Evolutionary conservation across 345 rosid genomes (phyloP).

Genomic region (Syzygium aqueum): DNA sequence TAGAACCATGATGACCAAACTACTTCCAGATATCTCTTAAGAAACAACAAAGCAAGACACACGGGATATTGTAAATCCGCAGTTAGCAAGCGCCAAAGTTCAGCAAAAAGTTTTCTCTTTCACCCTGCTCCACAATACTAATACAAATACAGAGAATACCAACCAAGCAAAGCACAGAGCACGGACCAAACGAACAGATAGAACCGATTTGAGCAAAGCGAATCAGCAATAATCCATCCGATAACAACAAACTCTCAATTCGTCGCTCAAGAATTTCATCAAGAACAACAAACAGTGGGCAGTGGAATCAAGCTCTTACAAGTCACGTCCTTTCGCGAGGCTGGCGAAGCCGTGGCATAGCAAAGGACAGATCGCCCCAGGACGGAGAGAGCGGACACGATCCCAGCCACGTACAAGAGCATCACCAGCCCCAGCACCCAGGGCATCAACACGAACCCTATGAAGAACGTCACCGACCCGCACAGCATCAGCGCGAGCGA

Average conservation of each 20-base stretch:
- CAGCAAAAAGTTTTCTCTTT: not conserved
- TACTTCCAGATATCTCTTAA: not conserved
- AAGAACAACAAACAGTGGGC: not conserved
- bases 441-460: slow-evolving; percentile 90
- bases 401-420: slow-evolving; percentile 70
- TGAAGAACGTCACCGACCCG: slow-evolving; percentile 88
- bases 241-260: not conserved
- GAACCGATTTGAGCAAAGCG: not conserved
- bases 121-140: not conserved
- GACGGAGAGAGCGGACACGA: slow-evolving; percentile 63
- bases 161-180: not conserved
- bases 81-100: not conserved
- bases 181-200: not conserved
- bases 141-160: not conserved
- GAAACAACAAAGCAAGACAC: not conserved
- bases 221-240: not conserved
- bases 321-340: slow-evolving; percentile 35
- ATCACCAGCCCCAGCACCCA: slow-evolving; percentile 76
- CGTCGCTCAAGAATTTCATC: not conserved
- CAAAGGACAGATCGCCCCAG: slow-evolving; percentile 52
- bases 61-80: not conserved
- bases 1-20: not conserved
- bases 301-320: slow-evolving; percentile 21
- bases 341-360: slow-evolving; percentile 34
- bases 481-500: slow-evolving; percentile 80